Evolutionary conservation across 73 alveolate species (phyloP).

Genomic region (Breviolum minutum): DNA sequence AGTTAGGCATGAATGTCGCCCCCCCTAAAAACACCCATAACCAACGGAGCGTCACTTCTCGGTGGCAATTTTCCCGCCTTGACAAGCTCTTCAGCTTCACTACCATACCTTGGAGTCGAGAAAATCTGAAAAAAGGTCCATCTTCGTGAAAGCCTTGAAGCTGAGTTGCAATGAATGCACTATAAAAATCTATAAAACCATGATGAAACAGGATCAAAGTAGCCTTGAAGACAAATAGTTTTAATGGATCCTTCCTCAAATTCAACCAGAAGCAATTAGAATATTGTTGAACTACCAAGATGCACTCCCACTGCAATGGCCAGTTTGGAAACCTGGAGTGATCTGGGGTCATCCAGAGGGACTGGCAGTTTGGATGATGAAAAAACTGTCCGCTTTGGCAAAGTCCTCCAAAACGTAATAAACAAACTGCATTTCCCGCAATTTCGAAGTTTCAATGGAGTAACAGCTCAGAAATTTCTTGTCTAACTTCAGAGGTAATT

Average conservation of each 20-base stretch:
- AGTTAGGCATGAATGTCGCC: not conserved
- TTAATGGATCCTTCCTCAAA: not conserved
- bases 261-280: not conserved
- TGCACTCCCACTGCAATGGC: constrained; percentile 89
- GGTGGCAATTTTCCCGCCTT: constrained; percentile 19
- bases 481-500: not conserved
- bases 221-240: not conserved
- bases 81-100: constrained; percentile 47
- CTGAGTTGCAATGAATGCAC: not conserved
- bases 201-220: not conserved
- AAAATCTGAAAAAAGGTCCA: not conserved
- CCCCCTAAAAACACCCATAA: not conserved
- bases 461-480: too few species aligned
- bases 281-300: not conserved
- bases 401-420: not conserved
- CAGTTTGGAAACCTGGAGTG: constrained; percentile 43
- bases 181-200: not conserved
- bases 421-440: not conserved
- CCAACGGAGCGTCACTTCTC: not conserved
- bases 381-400: not conserved
- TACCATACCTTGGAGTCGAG: constrained; percentile 24
- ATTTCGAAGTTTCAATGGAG: not conserved
- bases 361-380: not conserved
- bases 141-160: not conserved
- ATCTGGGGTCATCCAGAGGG: too few species aligned